Evolutionary conservation across 2,329 filamentous ascomycete genomes (phyloP).

Genomic region (Trichoderma endophyticum): DNA sequence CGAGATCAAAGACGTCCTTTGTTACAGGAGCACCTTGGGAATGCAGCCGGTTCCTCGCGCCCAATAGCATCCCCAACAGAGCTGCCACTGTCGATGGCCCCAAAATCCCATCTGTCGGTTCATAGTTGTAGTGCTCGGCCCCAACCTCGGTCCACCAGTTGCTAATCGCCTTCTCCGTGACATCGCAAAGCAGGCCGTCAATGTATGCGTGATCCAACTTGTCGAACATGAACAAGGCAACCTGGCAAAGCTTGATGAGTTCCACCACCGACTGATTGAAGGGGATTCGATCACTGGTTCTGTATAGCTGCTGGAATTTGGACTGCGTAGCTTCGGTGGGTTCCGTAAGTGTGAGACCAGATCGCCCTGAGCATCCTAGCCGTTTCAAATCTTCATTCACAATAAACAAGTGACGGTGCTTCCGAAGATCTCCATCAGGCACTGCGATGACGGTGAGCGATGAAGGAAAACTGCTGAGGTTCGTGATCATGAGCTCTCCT

Average conservation of each 20-base stretch:
- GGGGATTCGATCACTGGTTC: conserved; percentile 76
- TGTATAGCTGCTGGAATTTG: conserved; percentile 90
- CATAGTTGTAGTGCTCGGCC: conserved; percentile 84
- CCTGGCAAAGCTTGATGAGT: conserved; percentile 86
- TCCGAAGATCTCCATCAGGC: conserved; percentile 78
- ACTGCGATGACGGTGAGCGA: conserved; percentile 88
- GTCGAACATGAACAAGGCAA: conserved; percentile 82
- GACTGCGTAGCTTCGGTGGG: conserved; percentile 79
- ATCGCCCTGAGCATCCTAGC: conserved; percentile 84
- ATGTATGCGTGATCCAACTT: conserved; percentile 85
- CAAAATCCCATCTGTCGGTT: conserved; percentile 87
- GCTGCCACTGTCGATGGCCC: conserved; percentile 90
- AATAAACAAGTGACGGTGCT: conserved; percentile 79
- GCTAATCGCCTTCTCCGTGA: conserved; percentile 83
- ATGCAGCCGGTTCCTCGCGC: conserved; percentile 83
- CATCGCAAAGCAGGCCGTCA: conserved; percentile 87
- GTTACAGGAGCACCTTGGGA: conserved; percentile 78
- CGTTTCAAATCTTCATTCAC: conserved; percentile 94
- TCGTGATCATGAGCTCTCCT: conserved; percentile 89
- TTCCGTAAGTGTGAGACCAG: conserved; percentile 74
- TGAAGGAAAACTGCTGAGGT: conserved; percentile 87
- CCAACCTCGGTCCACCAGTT: conserved; percentile 98
- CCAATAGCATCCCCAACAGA: conserved; percentile 81
- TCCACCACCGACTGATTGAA: conserved; percentile 79
- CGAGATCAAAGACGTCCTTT: conserved; percentile 89